phyloP scores from a whole-genome alignment of 73 alveolate genomes.

The Effrenium voratum region DNA sequence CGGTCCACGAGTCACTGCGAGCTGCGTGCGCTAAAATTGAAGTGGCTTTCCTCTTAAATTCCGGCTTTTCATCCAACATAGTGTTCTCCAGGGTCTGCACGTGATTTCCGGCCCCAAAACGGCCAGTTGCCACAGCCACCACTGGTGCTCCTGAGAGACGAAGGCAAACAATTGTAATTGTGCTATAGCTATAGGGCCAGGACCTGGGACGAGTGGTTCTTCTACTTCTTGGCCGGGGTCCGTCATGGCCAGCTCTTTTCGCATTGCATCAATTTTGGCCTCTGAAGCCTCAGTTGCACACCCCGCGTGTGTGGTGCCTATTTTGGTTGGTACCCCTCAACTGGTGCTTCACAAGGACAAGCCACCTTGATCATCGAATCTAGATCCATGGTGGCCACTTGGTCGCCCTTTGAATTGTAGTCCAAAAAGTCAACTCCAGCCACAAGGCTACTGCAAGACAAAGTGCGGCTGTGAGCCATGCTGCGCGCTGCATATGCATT shows the following conservation, averaged over 20 bases:
- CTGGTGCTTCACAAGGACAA: too few relatives aligned
- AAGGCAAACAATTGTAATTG: not conserved
- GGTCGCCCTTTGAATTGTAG: not conserved
- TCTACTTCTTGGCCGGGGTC: not conserved
- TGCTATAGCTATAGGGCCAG: too few relatives aligned
- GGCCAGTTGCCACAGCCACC: not conserved
- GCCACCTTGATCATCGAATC: not conserved
- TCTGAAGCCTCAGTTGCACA: not conserved
- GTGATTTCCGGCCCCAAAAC: not conserved
- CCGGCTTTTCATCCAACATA: too few relatives aligned
- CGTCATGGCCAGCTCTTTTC: not conserved
- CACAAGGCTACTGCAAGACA: not conserved
- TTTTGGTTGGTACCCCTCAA: too few relatives aligned
- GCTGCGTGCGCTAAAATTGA: too few relatives aligned
- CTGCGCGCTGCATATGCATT: too few relatives aligned
- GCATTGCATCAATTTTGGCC: not conserved
- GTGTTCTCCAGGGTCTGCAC: not conserved
- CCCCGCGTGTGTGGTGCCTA: not conserved
- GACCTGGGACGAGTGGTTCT: too few relatives aligned
- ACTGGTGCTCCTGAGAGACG: conserved; percentile 2
- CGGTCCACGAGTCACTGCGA: too few relatives aligned
- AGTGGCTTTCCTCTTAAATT: too few relatives aligned
- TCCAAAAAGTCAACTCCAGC: not conserved
- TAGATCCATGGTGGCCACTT: not conserved
- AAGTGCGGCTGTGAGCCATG: not conserved